phyloP scores from a whole-genome alignment of 306 rosid species.

The Acacia acuminata region DNA sequence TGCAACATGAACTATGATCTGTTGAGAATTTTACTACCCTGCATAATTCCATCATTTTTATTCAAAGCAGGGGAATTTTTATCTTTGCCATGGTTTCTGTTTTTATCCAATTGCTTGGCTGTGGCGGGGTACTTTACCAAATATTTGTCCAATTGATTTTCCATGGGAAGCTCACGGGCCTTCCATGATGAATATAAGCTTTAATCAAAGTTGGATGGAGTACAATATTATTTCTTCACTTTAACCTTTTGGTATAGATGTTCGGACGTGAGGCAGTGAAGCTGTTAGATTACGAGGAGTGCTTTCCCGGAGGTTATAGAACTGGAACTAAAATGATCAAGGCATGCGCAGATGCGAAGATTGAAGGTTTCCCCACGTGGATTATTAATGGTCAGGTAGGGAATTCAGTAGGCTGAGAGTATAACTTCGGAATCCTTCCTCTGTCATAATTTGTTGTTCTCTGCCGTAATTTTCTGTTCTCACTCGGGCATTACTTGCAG shows the following conservation, averaged over 20 bases:
- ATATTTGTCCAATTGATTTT: constrained; percentile 6
- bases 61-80: not conserved
- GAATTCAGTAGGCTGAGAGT: constrained; percentile 17
- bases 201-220: not conserved
- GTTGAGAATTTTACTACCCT: constrained; percentile 8
- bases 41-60: not conserved
- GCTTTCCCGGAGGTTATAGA: constrained; percentile 84
- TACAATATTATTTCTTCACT: not conserved
- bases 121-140: not conserved
- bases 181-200: not conserved
- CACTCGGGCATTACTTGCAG: constrained; percentile 39
- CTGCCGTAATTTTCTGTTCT: constrained; percentile 20
- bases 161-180: not conserved
- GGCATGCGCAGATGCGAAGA: constrained; percentile 62
- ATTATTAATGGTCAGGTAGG: constrained; percentile 79
- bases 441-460: constrained; percentile 26
- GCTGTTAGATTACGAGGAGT: constrained; percentile 78
- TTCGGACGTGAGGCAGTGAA: constrained; percentile 87
- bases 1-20: constrained; percentile 22
- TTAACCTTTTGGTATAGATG: constrained; percentile 45
- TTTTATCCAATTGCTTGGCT: constrained; percentile 4
- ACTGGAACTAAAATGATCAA: constrained; percentile 70
- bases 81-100: not conserved
- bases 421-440: not conserved
- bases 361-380: constrained; percentile 96